A percentile compares a stretch with the other conserved stretches of the same genome.
Conservation (phyloP, 2,329 filamentous ascomycete genomes). For the Gaeumannomyces tritici region DNA sequence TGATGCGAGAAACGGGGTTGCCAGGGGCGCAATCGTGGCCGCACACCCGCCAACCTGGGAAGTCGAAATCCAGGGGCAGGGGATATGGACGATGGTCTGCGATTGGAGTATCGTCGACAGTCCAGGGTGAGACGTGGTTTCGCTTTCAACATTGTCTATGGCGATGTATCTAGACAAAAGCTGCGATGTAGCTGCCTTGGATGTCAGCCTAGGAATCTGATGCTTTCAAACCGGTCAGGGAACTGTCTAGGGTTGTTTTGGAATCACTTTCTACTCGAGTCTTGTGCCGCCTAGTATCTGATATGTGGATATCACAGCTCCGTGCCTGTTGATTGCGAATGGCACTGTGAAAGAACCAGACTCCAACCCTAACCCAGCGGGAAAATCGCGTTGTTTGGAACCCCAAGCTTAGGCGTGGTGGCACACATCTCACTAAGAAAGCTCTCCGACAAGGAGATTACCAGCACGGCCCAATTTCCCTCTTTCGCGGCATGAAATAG, state of each 20-base stretch:
- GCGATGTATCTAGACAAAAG: too few relatives aligned
- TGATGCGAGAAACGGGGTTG: conserved; percentile 15
- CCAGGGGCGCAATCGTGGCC: conserved; percentile 16
- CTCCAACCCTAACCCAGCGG: neutral
- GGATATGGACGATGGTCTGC: conserved; percentile 14
- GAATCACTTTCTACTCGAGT: too few relatives aligned
- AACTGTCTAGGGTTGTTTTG: too few relatives aligned
- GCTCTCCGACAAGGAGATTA: neutral
- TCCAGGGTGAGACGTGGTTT: neutral
- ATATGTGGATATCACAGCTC: neutral
- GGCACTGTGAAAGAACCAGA: neutral
- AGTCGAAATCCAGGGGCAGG: conserved; percentile 7
- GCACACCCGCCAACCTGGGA: conserved; percentile 17
- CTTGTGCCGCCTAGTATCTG: too few relatives aligned
- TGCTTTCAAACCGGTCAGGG: too few relatives aligned
- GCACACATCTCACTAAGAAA: neutral
- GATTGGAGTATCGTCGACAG: conserved; percentile 9
- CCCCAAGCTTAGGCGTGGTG: neutral
- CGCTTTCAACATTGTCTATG: neutral
- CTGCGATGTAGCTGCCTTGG: too few relatives aligned
- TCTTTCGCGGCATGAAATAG: neutral
- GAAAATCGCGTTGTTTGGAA: neutral
- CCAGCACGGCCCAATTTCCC: neutral
- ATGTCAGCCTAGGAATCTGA: too few relatives aligned
- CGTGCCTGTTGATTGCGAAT: neutral